Evolutionary conservation across 345 rosid species (phyloP), one percentile per base, ranked within the genome.

Genomic region (Litchi chinensis): DNA sequence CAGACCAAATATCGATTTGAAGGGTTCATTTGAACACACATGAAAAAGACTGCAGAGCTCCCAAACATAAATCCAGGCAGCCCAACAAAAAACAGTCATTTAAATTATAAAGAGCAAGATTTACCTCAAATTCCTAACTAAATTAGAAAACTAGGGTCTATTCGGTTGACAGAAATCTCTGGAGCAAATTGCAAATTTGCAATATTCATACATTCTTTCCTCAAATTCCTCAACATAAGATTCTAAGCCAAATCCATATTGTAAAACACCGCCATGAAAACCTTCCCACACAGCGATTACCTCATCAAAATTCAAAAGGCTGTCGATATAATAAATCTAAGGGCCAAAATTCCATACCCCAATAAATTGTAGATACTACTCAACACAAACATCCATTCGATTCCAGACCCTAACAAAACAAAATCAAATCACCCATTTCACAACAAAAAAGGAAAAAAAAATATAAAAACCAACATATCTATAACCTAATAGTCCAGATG

Each of bases 211-310:
- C 4, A 28, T 4, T 16, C 12, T 8, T 56, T 59, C 39, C 66
- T 74, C 19, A 37, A 73, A 57, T 37, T 73, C 26, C 12, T 73
- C 76, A 73, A 71, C 62, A 54, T 19, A n/a, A 40, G 76, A 62
- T 22, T 54, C 56, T 50, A 50, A 50, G 15, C 21, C 8, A 54
- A 54, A 54, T 54, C 59, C 59, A 54, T 54, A 54, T 15, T 5
- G n/a, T 16, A 54, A 54, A 3, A 54, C 18, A 74, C 24, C 24
- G 44, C 69, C 68, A 63, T 15, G 40, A 9, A 43, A 18, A 5
- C 6, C 48, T 32, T 32, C 48, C 32, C 48, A 43, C 46, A 60
- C 16, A 74, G 10, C 54, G 22, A 18, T 16, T 54, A 54, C n/a
- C 16, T 22, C 32, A 48, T 32, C 37, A 32, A 32, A 32, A 32